Evolutionary conservation across 371 early-diverging fungal genomes (phyloP), one percentile per base, ranked within the genome.

Genomic region (Gilbertella persicaria): DNA sequence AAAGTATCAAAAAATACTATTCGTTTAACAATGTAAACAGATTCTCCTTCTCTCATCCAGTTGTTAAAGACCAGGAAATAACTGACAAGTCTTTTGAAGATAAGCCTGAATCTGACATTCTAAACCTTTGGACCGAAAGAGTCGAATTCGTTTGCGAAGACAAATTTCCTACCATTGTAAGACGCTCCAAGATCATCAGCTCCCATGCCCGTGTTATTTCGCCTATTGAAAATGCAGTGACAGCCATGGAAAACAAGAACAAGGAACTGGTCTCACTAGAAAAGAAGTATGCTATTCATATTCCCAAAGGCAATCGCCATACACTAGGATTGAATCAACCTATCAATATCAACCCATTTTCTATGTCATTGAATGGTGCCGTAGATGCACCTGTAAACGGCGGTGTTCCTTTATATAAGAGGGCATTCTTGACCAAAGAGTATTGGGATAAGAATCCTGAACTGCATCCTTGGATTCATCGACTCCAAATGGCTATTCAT

Each of bases 371-470:
- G 21, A 90, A 90, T 59, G 91, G 93, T 13, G 86, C 90, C 6
- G 86, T 93, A 0, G 91, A 93, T 76, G 91, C 93, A 4, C 90
- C 91, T 20, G 90, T 93, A 4, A 93, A 93, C 66, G 93, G 93
- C 20, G 93, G 93, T 33, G 77, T 92, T 4, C 80, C 85, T 21
- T 83, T 90, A 73, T 92, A 91, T 56, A 73, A 79, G 48, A 75
- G 73, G 25, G 90, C 91, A 0, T 92, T 92, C 56, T 65, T 91
- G 35, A 71, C 67, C 1, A 56, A 72, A 42, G 70, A 70, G 23
- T 77, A 73, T 45, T 64, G 68, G 58, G 55, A 62, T 10, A 53
- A 71, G 13, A 66, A 83, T 50, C 71, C 79, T 3, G 76, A 73
- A 17, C 72, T 78, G 66, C 74, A 60, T 36, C 38, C 45, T 0